These are phyloP conservation scores for Pseudogymnoascus sp. DNA, from an alignment of 2,329 filamentous ascomycete species.

Conservation along the genomic window DNA sequence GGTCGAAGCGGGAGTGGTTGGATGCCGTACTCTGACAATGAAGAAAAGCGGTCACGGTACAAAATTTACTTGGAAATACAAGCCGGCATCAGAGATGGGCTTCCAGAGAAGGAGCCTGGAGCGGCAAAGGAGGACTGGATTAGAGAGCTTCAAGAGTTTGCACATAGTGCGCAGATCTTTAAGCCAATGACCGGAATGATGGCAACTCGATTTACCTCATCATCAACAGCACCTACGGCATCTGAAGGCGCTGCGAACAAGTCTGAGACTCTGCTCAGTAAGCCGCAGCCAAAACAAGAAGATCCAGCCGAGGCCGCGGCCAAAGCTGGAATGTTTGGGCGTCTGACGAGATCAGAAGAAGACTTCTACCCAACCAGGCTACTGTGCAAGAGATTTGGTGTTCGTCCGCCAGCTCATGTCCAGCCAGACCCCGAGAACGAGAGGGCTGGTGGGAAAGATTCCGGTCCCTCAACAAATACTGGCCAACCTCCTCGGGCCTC, in stretches of 20 bases:
- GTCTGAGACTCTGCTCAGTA: conserved; percentile 38
- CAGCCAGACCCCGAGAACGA: conserved; percentile 40
- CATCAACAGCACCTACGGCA: conserved; percentile 41
- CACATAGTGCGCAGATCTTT: conserved; percentile 69
- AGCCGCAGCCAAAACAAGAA: conserved; percentile 48
- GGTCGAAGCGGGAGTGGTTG: conserved; percentile 58
- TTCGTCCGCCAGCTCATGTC: conserved; percentile 67
- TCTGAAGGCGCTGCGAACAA: conserved; percentile 31
- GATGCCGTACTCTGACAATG: conserved; percentile 80
- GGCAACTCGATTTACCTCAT: conserved; percentile 85
- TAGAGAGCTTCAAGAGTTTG: conserved; percentile 69
- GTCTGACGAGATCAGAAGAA: conserved; percentile 65
- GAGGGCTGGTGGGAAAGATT: conserved; percentile 19
- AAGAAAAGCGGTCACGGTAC: conserved; percentile 73
- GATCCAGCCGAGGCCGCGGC: conserved; percentile 84
- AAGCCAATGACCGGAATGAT: conserved; percentile 87
- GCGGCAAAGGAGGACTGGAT: conserved; percentile 65
- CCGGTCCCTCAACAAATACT: neutral
- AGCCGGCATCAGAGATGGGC: conserved; percentile 51
- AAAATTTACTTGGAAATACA: conserved; percentile 71
- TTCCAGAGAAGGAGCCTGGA: conserved; percentile 44
- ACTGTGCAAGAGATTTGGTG: conserved; percentile 90
- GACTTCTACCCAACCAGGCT: conserved; percentile 76
- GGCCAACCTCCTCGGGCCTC: conserved; percentile 27
- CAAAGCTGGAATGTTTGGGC: conserved; percentile 84